phyloP scores from a whole-genome alignment of 805 yeast species.

The Wickerhamiella domercqiae region DNA sequence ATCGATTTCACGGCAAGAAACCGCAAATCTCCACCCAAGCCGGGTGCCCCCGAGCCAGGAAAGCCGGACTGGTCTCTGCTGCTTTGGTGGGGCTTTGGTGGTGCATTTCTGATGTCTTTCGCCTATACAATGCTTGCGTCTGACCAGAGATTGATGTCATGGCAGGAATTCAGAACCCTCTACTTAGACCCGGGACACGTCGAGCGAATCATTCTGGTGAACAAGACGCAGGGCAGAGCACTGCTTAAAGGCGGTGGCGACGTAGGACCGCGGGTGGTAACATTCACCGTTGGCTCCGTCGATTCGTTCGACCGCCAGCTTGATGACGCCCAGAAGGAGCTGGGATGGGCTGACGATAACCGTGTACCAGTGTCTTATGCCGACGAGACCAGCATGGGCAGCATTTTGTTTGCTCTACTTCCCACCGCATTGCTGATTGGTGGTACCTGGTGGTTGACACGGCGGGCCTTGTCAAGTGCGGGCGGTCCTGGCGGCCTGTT shows the following conservation, averaged over 20 bases:
- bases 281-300: conserved; percentile 75
- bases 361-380: conserved; percentile 72
- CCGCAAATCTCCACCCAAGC: too few species aligned
- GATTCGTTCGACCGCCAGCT: conserved; percentile 75
- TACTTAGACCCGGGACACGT: conserved; percentile 70
- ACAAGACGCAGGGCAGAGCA: conserved; percentile 60
- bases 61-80: conserved; percentile 13
- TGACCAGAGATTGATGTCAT: conserved; percentile 42
- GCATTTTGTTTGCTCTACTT: conserved; percentile 52
- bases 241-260: conserved; percentile 39
- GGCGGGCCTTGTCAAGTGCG: conserved; percentile 38
- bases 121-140: conserved; percentile 3
- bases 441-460: conserved; percentile 71
- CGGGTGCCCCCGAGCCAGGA: too few species aligned
- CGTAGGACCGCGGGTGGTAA: conserved; percentile 28
- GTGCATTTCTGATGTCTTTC: conserved; percentile 13
- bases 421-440: conserved; percentile 87
- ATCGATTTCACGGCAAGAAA: too few species aligned
- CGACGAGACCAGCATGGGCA: conserved; percentile 51
- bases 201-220: conserved; percentile 54
- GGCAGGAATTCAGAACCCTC: conserved; percentile 76
- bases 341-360: conserved; percentile 42
- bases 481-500: conserved; percentile 62
- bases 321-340: conserved; percentile 57
- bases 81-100: conserved; percentile 14